Evolutionary conservation across 306 rosid genomes (phyloP).

Genomic region (Trifolium repens): DNA sequence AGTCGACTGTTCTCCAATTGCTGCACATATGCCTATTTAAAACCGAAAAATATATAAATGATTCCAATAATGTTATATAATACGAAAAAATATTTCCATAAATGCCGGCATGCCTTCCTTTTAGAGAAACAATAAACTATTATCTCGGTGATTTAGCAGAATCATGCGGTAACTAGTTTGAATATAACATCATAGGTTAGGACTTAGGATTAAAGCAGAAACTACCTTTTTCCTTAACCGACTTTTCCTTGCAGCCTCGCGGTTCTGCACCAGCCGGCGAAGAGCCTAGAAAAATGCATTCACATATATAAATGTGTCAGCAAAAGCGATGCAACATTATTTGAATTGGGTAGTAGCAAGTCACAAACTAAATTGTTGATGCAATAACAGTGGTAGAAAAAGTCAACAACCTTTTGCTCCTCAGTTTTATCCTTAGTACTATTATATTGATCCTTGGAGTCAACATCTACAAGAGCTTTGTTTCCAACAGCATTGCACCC

Average conservation of each 20-base stretch:
- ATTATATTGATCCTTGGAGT: conserved; percentile 64
- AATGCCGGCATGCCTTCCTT: background rate
- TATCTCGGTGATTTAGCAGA: too few relatives aligned
- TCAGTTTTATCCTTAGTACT: conserved; percentile 51
- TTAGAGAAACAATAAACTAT: background rate
- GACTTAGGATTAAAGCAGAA: background rate
- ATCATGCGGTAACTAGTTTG: background rate
- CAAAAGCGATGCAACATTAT: conserved; percentile 6
- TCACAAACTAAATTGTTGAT: background rate
- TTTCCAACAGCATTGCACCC: conserved; percentile 62
- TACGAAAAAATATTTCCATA: background rate
- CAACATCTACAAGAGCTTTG: conserved; percentile 58
- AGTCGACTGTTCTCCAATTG: conserved; percentile 73
- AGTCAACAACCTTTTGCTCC: conserved; percentile 65
- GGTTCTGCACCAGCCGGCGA: conserved; percentile 81
- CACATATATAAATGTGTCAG: background rate
- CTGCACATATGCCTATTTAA: conserved; percentile 87
- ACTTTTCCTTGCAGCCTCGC: conserved; percentile 94
- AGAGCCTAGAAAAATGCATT: conserved; percentile 50
- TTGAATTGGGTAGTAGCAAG: background rate
- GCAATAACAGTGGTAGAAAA: background rate
- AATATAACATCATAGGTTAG: background rate
- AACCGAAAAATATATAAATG: conserved; percentile 56
- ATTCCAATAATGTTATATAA: conserved; percentile 13
- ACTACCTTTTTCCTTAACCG: conserved; percentile 83